phyloP scores from a whole-genome alignment of 2,329 filamentous ascomycete species.

The Cladophialophora exuberans region DNA sequence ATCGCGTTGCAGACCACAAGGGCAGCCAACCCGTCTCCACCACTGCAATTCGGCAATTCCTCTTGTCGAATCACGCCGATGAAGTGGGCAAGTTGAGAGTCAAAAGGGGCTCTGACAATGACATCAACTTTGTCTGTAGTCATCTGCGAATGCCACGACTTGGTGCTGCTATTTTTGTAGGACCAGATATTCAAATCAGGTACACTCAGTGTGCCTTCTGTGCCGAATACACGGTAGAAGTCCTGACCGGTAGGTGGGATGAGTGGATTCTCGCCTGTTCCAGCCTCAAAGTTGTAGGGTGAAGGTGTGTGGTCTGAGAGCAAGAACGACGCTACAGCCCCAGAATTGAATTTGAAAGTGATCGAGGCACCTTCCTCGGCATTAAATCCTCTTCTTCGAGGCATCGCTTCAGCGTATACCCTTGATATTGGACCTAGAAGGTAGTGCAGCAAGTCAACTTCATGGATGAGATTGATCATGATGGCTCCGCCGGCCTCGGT shows the following conservation, averaged over 20 bases:
- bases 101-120: conserved; percentile 8
- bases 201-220: conserved; percentile 15
- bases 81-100: conserved; percentile 15
- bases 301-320: conserved; percentile 13
- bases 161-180: neutral
- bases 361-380: conserved; percentile 19
- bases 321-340: conserved; percentile 22
- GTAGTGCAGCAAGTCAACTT: conserved; percentile 23
- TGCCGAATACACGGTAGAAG: conserved; percentile 20
- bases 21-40: conserved; percentile 16
- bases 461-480: conserved; percentile 23
- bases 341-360: conserved; percentile 14
- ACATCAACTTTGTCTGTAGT: neutral
- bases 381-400: neutral
- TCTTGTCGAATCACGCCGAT: conserved; percentile 4
- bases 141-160: neutral
- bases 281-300: conserved; percentile 14
- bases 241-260: conserved; percentile 1
- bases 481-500: conserved; percentile 12
- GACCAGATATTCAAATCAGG: conserved; percentile 16
- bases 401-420: neutral
- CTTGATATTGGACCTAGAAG: conserved; percentile 6
- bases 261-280: conserved; percentile 14
- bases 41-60: conserved; percentile 16
- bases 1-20: conserved; percentile 21